A percentile compares a stretch with the other conserved stretches of the same genome.
These are phyloP conservation scores for Aspergillus neotritici DNA, from an alignment of 2,329 filamentous ascomycete species.

Conservation along the genomic window DNA sequence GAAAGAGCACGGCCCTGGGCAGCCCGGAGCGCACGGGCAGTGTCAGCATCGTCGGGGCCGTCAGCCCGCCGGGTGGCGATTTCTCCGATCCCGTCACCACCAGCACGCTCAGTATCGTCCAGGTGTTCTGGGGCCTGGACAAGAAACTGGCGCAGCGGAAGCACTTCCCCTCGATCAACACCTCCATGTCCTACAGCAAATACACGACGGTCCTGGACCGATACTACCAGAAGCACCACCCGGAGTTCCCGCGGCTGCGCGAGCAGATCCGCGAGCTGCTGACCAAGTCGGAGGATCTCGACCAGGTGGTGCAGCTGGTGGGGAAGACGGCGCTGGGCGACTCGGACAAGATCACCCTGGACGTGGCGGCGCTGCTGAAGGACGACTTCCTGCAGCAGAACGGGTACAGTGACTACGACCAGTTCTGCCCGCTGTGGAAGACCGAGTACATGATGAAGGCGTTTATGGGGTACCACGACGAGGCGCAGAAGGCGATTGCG, in stretches of 20 bases:
- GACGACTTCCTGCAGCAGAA: conserved; percentile 99
- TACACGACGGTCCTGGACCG: conserved; percentile 84
- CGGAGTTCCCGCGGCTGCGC: conserved; percentile 87
- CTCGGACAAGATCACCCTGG: conserved; percentile 95
- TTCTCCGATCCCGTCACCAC: conserved; percentile 97
- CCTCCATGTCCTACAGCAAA: conserved; percentile 89
- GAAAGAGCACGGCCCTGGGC: conserved; percentile 76
- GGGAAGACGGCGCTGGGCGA: conserved; percentile 96
- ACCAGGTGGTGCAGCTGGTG: conserved; percentile 97
- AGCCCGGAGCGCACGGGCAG: conserved; percentile 84
- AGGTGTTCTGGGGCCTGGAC: conserved; percentile 99
- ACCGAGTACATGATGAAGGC: conserved; percentile 99
- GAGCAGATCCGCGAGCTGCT: conserved; percentile 92
- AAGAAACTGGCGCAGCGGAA: conserved; percentile 99
- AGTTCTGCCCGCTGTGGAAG: conserved; percentile 99
- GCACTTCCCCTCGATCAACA: conserved; percentile 99
- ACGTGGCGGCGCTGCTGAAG: conserved; percentile 86
- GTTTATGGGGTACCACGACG: conserved; percentile 97
- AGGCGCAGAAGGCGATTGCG: conserved; percentile 88
- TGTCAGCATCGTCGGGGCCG: conserved; percentile 95
- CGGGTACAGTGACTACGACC: conserved; percentile 97
- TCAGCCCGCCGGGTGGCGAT: conserved; percentile 96
- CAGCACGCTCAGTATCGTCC: conserved; percentile 90
- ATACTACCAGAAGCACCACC: conserved; percentile 88
- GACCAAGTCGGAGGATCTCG: conserved; percentile 90